Evolutionary conservation across 2,329 filamentous ascomycete genomes (phyloP), one percentile per base, ranked within the genome.

Genomic region (Botrytis porri): DNA sequence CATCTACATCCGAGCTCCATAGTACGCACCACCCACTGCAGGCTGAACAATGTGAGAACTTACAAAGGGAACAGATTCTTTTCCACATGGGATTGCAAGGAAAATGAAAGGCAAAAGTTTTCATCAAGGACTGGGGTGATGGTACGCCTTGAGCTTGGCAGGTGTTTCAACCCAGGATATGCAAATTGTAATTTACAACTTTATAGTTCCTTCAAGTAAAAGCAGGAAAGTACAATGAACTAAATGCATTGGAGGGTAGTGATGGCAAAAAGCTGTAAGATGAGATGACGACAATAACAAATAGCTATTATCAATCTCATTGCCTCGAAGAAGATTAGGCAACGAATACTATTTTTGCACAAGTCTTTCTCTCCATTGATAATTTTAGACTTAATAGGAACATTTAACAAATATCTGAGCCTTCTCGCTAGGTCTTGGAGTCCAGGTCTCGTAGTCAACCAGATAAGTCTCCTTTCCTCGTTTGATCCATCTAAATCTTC

Each of bases 341-440:
- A 25, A n/a, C n/a, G 1, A 10, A 51, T 3, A 14, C 2, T 14
- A 14, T n/a, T 51, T 51, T 51, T n/a, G 48, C 25, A 14, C 10
- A 51, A 45, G n/a, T 14, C 1, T 5, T 14, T 51, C 10, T 51
- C 22, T 51, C 22, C 25, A 51, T 25, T 51, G 4, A 25, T 14
- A n/a, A n/a, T 6, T 10, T 4, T 51, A n/a, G 2, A 14, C n/a
- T n/a, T 14, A 14, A 1, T 14, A 51, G 25, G 48, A 12, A 25
- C 0, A 1, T 51, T 51, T 6, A 6, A 51, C 4, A 4, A 14
- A n/a, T 0, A 0, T 6, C n/a, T 51, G 25, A 6, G 25, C 48
- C 25, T 16, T 51, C 10, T n/a, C 4, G 25, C 10, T 4, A n/a
- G 12, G 10, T 51, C 12, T n/a, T 4, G 10, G 25, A n/a, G 25